phyloP scores from a whole-genome alignment of 345 rosid species.

The Brassica cretica region DNA sequence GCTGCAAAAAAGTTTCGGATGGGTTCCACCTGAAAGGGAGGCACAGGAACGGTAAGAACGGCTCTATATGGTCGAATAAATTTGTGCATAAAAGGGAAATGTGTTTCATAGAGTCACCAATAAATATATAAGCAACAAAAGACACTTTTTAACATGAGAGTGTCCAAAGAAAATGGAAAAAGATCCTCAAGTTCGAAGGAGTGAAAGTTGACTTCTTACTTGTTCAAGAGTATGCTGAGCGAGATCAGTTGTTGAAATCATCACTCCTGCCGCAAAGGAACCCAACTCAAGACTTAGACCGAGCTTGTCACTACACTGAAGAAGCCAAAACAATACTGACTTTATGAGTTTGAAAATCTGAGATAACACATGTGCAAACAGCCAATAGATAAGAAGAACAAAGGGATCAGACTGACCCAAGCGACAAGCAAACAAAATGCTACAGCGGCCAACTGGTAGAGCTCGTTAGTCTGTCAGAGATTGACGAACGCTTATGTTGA shows the following conservation, averaged over 20 bases:
- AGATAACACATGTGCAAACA: slow-evolving; percentile 5
- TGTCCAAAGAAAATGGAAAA: slow-evolving; percentile 13
- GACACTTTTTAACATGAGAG: neutral
- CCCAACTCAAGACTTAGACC: slow-evolving; percentile 98
- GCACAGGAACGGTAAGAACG: neutral
- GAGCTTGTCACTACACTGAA: slow-evolving; percentile 97
- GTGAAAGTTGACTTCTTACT: slow-evolving; percentile 44
- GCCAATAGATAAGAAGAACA: slow-evolving; percentile 32
- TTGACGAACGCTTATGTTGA: slow-evolving; percentile 30
- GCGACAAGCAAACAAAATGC: slow-evolving; percentile 98
- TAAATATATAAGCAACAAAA: neutral
- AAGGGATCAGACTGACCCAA: slow-evolving; percentile 69
- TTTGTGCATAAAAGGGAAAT: neutral
- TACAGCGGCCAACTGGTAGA: slow-evolving; percentile 92
- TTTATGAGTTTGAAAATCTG: neutral
- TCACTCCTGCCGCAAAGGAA: slow-evolving; percentile 98
- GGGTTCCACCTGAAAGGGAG: slow-evolving; percentile 70
- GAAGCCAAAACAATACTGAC: slow-evolving; percentile 24
- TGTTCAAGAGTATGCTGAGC: slow-evolving; percentile 95
- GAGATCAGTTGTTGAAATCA: slow-evolving; percentile 98
- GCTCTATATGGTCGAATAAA: neutral
- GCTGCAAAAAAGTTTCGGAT: slow-evolving; percentile 95
- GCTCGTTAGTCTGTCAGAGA: slow-evolving; percentile 85
- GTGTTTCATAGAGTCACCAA: neutral
- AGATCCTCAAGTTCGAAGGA: slow-evolving; percentile 4